Percentiles rank a stretch among this genome's conserved stretches.
Evolutionary conservation across 2,329 filamentous ascomycete genomes (phyloP).

Genomic region (Exophiala phaeomuriformis): DNA sequence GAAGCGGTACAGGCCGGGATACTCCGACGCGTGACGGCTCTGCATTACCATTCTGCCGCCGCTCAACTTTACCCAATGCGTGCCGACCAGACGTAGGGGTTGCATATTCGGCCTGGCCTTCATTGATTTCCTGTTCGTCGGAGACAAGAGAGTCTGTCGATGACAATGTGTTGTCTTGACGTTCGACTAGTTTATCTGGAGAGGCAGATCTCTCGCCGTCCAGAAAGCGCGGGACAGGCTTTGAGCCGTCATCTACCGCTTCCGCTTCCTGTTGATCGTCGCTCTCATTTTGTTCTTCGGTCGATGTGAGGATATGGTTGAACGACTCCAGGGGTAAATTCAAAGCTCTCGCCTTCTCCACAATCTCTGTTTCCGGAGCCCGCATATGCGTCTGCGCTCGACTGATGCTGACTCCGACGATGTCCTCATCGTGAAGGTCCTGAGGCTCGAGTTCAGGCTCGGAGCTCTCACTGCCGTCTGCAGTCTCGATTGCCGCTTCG

Average conservation of each 20-base stretch:
- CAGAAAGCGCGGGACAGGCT: neutral
- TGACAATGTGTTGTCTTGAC: neutral
- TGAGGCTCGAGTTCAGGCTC: constrained; percentile 7
- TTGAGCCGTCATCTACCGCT: neutral
- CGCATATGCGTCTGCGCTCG: constrained; percentile 50
- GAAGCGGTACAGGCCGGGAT: neutral
- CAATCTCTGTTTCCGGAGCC: constrained; percentile 50
- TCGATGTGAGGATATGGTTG: constrained; percentile 3
- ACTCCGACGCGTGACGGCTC: no score
- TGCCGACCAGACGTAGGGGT: neutral
- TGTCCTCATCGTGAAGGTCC: constrained; percentile 27
- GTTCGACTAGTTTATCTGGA: neutral
- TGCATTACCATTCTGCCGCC: no score
- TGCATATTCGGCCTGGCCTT: neutral
- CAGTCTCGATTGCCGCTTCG: constrained; percentile 1
- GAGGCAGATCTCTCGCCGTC: constrained; percentile 1
- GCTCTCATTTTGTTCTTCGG: constrained; percentile 8
- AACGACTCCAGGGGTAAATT: constrained; percentile 30
- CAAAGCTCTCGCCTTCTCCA: constrained; percentile 52
- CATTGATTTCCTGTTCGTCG: neutral
- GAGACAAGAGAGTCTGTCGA: neutral
- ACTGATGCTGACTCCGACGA: constrained; percentile 55
- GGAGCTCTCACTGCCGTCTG: neutral
- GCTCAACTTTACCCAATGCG: no score
- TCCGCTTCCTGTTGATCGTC: constrained; percentile 3